Percentiles rank a stretch among this genome's conserved stretches.
Evolutionary conservation across 2,329 filamentous ascomycete species (phyloP).

Genomic region (Fusarium tanahbumbuense): DNA sequence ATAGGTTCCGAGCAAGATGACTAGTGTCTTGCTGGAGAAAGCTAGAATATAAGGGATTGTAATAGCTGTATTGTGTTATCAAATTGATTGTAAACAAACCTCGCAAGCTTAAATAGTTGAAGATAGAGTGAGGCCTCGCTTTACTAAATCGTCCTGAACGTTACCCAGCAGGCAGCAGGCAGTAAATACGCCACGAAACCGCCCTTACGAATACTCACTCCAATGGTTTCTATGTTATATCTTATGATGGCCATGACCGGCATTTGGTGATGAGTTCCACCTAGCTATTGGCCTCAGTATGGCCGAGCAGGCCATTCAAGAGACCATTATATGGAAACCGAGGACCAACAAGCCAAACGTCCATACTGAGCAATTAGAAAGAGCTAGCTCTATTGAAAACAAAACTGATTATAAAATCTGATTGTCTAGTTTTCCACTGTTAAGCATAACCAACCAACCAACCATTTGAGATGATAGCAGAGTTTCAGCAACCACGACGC

Average conservation of each 20-base stretch:
- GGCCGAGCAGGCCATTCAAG: conserved; percentile 1
- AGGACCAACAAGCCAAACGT: not conserved
- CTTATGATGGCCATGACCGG: not conserved
- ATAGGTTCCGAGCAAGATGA: not conserved
- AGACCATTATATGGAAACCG: not conserved
- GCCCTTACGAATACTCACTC: not conserved
- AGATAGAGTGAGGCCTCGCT: not conserved
- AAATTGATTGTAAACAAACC: not conserved
- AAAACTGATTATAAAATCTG: not conserved
- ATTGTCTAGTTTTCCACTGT: not conserved
- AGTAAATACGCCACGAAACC: not conserved
- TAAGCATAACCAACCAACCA: not conserved
- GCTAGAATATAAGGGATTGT: not conserved
- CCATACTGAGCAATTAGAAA: not conserved
- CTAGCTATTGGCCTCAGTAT: not conserved
- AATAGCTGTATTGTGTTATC: not conserved
- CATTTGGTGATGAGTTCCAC: not conserved
- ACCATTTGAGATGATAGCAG: not conserved
- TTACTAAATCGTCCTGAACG: not conserved
- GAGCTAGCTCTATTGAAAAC: not conserved
- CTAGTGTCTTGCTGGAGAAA: not conserved
- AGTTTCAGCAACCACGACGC: not conserved
- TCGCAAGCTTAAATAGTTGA: not conserved
- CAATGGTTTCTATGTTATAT: not conserved
- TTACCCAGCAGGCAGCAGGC: conserved; percentile 4